phyloP scores from a whole-genome alignment of 176 grass and related monocot genomes.

The Bothriochloa decipiens region DNA sequence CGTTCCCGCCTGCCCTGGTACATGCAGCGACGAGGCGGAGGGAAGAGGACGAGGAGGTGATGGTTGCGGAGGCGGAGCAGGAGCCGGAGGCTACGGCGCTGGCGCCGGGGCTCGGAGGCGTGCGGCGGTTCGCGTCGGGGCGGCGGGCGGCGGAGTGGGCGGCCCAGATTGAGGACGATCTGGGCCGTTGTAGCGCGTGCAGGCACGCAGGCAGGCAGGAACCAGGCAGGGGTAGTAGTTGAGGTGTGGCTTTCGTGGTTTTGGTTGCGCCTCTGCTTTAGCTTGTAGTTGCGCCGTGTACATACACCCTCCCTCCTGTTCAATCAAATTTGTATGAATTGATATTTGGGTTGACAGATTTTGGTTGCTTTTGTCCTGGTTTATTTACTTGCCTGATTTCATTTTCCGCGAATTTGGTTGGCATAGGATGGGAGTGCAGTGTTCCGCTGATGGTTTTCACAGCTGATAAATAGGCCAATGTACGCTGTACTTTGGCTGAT shows the following conservation, averaged over 20 bases:
- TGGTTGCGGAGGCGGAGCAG: neutral
- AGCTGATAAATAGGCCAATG: too few species aligned
- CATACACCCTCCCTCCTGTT: neutral
- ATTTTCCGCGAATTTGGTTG: too few species aligned
- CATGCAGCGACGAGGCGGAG: neutral
- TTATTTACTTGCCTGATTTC: neutral
- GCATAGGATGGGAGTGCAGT: too few species aligned
- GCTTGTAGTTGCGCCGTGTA: constrained; percentile 34
- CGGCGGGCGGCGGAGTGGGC: constrained; percentile 61
- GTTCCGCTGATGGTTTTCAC: too few species aligned
- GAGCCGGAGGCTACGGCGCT: constrained; percentile 5
- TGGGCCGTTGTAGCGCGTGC: constrained; percentile 36
- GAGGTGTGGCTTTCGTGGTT: constrained; percentile 21
- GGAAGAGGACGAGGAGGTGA: neutral
- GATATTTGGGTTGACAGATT: neutral
- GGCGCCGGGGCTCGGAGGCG: constrained; percentile 54
- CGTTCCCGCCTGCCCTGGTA: neutral
- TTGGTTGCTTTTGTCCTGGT: neutral
- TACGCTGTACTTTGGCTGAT: too few species aligned
- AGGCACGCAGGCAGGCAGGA: neutral
- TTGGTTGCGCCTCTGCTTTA: constrained; percentile 9
- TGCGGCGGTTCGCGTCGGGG: constrained; percentile 69
- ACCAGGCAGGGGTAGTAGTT: neutral
- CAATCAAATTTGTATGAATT: neutral
- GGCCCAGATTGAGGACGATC: constrained; percentile 40